phyloP scores from a whole-genome alignment of 2,329 filamentous ascomycete species.

The Corinectria fuckeliana region DNA sequence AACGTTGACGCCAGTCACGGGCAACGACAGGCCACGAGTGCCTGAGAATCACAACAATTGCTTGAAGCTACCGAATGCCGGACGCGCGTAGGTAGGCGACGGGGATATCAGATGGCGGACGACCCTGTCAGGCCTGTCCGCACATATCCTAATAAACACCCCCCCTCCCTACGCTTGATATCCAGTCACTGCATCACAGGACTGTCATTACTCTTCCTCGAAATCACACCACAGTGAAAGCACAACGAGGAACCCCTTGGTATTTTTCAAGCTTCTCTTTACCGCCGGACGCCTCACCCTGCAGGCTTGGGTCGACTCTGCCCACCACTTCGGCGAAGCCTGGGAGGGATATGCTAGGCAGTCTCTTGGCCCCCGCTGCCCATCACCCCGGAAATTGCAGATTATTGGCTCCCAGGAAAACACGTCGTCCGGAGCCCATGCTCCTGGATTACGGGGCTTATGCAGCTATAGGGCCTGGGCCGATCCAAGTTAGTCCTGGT shows the following conservation, averaged over 20 bases:
- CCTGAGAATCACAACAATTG: background rate
- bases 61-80: no score
- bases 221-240: background rate
- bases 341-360: background rate
- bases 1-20: no score
- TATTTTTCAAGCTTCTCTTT: background rate
- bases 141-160: background rate
- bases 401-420: background rate
- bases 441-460: conserved; percentile 5
- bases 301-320: background rate
- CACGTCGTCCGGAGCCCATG: conserved; percentile 1
- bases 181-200: background rate
- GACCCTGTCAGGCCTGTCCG: no score
- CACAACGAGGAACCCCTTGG: background rate
- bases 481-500: conserved; percentile 1
- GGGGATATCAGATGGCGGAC: no score
- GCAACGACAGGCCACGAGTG: no score
- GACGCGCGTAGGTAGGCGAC: no score
- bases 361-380: background rate
- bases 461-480: conserved; percentile 1
- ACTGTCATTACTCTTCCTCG: background rate
- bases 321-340: background rate
- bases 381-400: background rate
- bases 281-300: background rate
- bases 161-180: background rate